Base-by-base conservation (phyloP, 1,284 basidiomycete species). In the Fomitopsis schrenkii region DNA sequence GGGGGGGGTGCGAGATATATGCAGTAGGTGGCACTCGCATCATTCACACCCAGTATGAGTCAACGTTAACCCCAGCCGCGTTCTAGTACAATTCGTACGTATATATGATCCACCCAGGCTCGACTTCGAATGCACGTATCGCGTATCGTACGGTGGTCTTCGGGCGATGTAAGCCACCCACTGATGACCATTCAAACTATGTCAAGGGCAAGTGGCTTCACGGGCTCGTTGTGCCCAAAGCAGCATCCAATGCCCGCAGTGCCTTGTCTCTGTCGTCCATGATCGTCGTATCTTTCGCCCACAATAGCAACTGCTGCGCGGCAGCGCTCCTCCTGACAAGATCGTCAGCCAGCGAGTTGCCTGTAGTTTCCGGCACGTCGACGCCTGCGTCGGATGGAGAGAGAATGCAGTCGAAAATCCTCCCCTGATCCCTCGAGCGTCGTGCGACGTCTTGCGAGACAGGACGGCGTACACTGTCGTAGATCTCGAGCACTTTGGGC, bases 381-480 rank as follows among this genome's bases (percentile, higher is more conserved):
- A 55, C 61, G 22, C 63, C 55, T 3, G 62, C 48, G 57, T 65
- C 63, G 42, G 63, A 56, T 12, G 61, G 60, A 5, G 36, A 14
- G 12, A 40, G 26, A 22, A 59, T 19, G 26, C 67, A 62, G 26
- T 67, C 57, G 44, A 62, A 65, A 19, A 64, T 30, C 33, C 26
- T 17, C 8, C 66, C 67, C 3, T 46, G 59, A 35, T 46, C 52
- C 15, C 60, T 53, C 8, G 66, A 67, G 22, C 26, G 41, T 8
- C 56, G 59, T 45, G 60, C 58, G 22, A 67, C 59, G 30, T 62
- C 45, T 52, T 65, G 67, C 10, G 67, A 58, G 57, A 75, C 67
- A 5, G 77, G 76, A 3, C 75, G 70, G 2, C 77, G 75, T n/a
- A 77, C 66, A 6, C 63, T 52, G 63, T 79, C 76, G 62, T 77